A percentile compares a stretch with the other conserved stretches of the same genome.
Evolutionary conservation across 2,329 filamentous ascomycete genomes (phyloP).

Genomic region (Colletotrichum phormii): DNA sequence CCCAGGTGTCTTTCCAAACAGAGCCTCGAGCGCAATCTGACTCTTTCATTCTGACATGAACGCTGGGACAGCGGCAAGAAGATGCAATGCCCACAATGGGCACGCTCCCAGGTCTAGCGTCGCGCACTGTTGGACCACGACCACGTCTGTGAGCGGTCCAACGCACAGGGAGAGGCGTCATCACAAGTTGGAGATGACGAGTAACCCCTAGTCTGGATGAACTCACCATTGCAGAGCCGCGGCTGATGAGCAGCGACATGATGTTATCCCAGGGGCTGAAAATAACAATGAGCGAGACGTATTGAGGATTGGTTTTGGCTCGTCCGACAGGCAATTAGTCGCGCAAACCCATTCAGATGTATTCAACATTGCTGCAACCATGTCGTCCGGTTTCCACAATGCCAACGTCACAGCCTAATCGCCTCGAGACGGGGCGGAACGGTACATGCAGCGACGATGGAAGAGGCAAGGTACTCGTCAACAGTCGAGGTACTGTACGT

Average conservation of each 20-base stretch:
- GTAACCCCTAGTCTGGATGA: background rate
- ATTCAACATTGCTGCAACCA: background rate
- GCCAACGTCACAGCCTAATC: background rate
- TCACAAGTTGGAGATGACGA: background rate
- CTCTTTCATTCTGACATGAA: background rate
- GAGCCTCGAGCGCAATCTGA: background rate
- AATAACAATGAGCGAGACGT: background rate
- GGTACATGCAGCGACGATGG: conserved; percentile 6
- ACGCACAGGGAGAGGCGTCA: conserved; percentile 5
- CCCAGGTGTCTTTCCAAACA: background rate
- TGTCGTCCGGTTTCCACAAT: background rate
- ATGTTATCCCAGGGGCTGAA: background rate
- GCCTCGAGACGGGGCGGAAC: background rate
- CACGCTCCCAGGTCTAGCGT: background rate
- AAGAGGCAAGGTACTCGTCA: background rate
- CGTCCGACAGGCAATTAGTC: background rate
- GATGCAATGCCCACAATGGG: background rate
- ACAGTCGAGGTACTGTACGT: conserved; percentile 30
- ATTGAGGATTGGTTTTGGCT: background rate
- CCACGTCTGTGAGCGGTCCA: background rate
- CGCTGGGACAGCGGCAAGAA: background rate
- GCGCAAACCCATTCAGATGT: background rate
- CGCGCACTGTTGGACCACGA: background rate
- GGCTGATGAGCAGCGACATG: background rate
- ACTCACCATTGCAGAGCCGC: background rate